These are phyloP conservation scores for Clitocybe nebularis DNA, from an alignment of 1,284 basidiomycete genomes.

Conservation along the genomic window DNA sequence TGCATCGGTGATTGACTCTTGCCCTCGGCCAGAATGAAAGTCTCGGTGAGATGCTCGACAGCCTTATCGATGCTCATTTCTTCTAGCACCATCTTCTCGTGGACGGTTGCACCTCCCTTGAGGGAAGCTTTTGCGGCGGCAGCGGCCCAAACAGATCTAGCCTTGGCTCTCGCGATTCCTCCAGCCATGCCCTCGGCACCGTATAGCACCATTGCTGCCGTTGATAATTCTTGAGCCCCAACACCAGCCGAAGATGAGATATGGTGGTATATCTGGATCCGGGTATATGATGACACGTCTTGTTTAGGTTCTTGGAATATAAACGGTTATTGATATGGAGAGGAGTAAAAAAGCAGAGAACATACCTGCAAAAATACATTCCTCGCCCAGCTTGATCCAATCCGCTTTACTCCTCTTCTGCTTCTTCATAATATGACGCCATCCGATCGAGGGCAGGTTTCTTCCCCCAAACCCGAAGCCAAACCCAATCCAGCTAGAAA, in stretches of 20 bases:
- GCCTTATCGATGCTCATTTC: slow-evolving; percentile 49
- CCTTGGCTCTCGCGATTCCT: slow-evolving; percentile 22
- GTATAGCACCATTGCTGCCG: slow-evolving; percentile 52
- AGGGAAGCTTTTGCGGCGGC: slow-evolving; percentile 24
- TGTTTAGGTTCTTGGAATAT: slow-evolving; percentile 1
- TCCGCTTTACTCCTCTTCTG: slow-evolving; percentile 13
- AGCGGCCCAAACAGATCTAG: slow-evolving; percentile 41
- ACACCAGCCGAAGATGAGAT: slow-evolving; percentile 37
- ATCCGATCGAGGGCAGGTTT: slow-evolving; percentile 7
- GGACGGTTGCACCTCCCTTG: slow-evolving; percentile 19
- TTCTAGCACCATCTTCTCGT: slow-evolving; percentile 53
- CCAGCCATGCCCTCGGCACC: slow-evolving; percentile 24
- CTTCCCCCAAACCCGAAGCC: slow-evolving; percentile 32
- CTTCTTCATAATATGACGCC: slow-evolving; percentile 2
- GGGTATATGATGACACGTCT: slow-evolving; percentile 27
- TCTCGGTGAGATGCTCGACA: slow-evolving; percentile 29
- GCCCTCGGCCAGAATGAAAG: not conserved
- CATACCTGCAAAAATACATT: slow-evolving; percentile 23
- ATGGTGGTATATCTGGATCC: slow-evolving; percentile 48
- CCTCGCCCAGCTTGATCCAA: slow-evolving; percentile 26
- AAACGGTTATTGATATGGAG: not conserved
- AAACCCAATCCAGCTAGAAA: slow-evolving; percentile 30
- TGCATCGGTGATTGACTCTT: slow-evolving; percentile 14
- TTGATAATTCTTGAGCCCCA: slow-evolving; percentile 47
- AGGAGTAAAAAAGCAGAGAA: slow-evolving; percentile 2